Percentiles rank a stretch among this genome's conserved stretches.
Evolutionary conservation across 225 moss, liverwort and hornwort species (phyloP).

Genomic region (Anthoceros angustus): DNA sequence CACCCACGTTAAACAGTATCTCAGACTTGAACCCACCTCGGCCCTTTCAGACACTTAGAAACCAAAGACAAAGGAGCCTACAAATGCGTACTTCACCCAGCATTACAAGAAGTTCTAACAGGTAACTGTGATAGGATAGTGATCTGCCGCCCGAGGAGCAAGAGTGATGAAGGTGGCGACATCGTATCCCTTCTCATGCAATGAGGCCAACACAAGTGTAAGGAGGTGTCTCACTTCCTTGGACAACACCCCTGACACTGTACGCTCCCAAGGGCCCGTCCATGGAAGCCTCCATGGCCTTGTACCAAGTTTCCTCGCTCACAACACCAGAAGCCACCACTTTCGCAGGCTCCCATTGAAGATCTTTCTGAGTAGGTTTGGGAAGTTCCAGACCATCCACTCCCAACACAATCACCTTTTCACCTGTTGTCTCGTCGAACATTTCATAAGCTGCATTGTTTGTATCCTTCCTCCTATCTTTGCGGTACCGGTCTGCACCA

Average conservation of each 20-base stretch:
- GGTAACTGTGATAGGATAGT: too few relatives aligned
- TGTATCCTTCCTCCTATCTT: slow-evolving; percentile 38
- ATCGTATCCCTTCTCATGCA: neutral
- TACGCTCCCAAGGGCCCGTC: slow-evolving; percentile 40
- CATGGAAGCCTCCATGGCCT: slow-evolving; percentile 51
- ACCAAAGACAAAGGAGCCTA: neutral
- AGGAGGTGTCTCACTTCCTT: slow-evolving; percentile 27
- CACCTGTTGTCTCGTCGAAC: slow-evolving; percentile 69
- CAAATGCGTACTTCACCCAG: neutral
- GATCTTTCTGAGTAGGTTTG: slow-evolving; percentile 41
- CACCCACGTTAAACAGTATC: neutral
- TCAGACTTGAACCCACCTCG: neutral
- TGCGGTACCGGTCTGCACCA: slow-evolving; percentile 15
- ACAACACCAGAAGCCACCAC: slow-evolving; percentile 59
- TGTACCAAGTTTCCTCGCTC: slow-evolving; percentile 73
- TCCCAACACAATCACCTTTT: slow-evolving; percentile 80
- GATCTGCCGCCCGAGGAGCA: too few relatives aligned
- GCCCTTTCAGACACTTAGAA: neutral
- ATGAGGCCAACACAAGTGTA: neutral
- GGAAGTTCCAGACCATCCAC: slow-evolving; percentile 51
- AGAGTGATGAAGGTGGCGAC: neutral
- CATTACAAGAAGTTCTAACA: neutral
- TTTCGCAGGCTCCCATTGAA: slow-evolving; percentile 59
- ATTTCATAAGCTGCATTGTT: slow-evolving; percentile 62
- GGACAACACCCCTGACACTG: slow-evolving; percentile 67